Conservation (phyloP, 176 grass and related monocot genomes). For the Coix lacrymajobi region DNA sequence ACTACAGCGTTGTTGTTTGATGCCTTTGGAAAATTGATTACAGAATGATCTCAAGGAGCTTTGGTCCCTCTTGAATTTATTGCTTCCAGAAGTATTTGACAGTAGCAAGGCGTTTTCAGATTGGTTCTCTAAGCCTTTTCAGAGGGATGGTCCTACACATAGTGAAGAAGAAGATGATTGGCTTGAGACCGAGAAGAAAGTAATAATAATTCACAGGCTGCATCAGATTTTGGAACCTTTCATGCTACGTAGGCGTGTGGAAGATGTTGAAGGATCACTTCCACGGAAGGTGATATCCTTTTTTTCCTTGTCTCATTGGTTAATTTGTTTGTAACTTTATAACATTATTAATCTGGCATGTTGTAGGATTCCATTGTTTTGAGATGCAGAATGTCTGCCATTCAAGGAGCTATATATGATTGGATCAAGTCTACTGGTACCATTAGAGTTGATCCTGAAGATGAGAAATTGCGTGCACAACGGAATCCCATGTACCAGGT, state of each 20-base stretch:
- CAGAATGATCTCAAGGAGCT: slow-evolving; percentile 99
- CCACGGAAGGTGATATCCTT: slow-evolving; percentile 64
- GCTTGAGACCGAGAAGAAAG: slow-evolving; percentile 98
- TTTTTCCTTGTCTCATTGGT: slow-evolving; percentile 9
- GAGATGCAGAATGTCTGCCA: slow-evolving; percentile 94
- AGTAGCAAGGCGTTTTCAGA: slow-evolving; percentile 98
- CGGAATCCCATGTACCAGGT: slow-evolving; percentile 87
- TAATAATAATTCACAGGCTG: slow-evolving; percentile 94
- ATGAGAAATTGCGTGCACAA: slow-evolving; percentile 63
- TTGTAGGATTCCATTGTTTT: slow-evolving; percentile 86
- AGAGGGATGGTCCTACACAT: slow-evolving; percentile 63
- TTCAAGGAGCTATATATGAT: slow-evolving; percentile 93
- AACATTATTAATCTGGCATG: slow-evolving; percentile 25
- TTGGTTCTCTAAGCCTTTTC: slow-evolving; percentile 99
- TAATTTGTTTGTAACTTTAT: not conserved
- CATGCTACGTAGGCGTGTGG: slow-evolving; percentile 91
- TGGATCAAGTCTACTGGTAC: slow-evolving; percentile 99
- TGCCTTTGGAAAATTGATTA: slow-evolving; percentile 8
- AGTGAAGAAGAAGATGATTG: slow-evolving; percentile 91
- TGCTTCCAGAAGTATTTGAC: slow-evolving; percentile 98
- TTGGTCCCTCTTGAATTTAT: slow-evolving; percentile 95
- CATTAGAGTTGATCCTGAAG: slow-evolving; percentile 98
- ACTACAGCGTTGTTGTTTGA: slow-evolving; percentile 8
- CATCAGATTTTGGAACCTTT: slow-evolving; percentile 99
- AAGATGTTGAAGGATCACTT: slow-evolving; percentile 99